Conservation (phyloP, 2,329 filamentous ascomycete species). For the Neofusicoccum sp. region DNA sequence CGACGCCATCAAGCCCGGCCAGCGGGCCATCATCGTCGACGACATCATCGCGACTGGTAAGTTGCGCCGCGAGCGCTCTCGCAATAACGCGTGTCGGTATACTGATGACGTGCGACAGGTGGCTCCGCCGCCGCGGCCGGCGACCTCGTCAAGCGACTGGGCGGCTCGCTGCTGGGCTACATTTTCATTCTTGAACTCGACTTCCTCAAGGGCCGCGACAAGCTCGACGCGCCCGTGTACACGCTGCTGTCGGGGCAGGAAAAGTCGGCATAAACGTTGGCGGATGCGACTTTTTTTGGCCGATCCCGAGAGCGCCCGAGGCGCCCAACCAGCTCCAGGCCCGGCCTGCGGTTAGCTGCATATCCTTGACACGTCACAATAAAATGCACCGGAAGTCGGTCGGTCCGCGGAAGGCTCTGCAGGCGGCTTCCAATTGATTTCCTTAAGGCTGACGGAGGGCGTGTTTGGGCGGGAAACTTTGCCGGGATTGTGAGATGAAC, state of each 20-base stretch:
- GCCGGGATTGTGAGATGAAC: slow-evolving; percentile 12
- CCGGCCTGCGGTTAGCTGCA: slow-evolving; percentile 15
- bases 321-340: slow-evolving; percentile 12
- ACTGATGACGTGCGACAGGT: slow-evolving; percentile 52
- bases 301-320: slow-evolving; percentile 16
- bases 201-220: slow-evolving; percentile 86
- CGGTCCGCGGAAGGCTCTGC: slow-evolving; percentile 9
- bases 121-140: slow-evolving; percentile 88
- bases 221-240: slow-evolving; percentile 79
- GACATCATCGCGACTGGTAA: slow-evolving; percentile 97
- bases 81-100: not conserved
- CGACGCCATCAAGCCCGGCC: slow-evolving; percentile 77
- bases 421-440: slow-evolving; percentile 2
- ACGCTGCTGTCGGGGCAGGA: slow-evolving; percentile 72
- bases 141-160: slow-evolving; percentile 79
- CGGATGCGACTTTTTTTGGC: slow-evolving; percentile 2
- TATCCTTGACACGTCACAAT: slow-evolving; percentile 17
- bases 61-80: slow-evolving; percentile 31
- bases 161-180: slow-evolving; percentile 82
- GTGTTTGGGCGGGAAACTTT: slow-evolving; percentile 13
- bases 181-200: slow-evolving; percentile 95
- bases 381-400: not conserved
- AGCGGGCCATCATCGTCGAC: slow-evolving; percentile 90
- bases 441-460: slow-evolving; percentile 11
- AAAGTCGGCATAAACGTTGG: slow-evolving; percentile 21